A percentile compares a stretch with the other conserved stretches of the same genome.
These are phyloP conservation scores for Stentor coeruleus DNA, from an alignment of 73 alveolate species.

Conservation along the genomic window DNA sequence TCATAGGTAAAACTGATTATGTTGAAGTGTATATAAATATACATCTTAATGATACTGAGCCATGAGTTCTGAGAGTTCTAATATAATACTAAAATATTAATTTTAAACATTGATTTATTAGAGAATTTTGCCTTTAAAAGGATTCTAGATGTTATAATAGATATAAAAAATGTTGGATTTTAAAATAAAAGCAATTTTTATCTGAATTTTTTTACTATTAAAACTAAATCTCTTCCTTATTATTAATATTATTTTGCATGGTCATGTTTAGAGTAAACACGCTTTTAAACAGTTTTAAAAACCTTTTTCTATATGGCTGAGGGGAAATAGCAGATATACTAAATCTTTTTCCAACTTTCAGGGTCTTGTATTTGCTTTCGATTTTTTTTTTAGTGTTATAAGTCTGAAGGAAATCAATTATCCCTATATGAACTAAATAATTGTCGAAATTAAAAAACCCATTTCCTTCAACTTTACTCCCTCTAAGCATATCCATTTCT, in stretches of 20 bases:
- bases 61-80: too few relatives aligned
- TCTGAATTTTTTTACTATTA: too few relatives aligned
- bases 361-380: neutral
- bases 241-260: too few relatives aligned
- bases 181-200: too few relatives aligned
- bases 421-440: neutral
- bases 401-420: conserved; percentile 19
- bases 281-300: neutral
- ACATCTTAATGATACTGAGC: too few relatives aligned
- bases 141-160: too few relatives aligned
- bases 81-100: too few relatives aligned
- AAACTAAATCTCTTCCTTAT: too few relatives aligned
- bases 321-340: neutral
- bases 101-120: too few relatives aligned
- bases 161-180: too few relatives aligned
- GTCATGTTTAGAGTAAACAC: neutral
- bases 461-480: neutral
- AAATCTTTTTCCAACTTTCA: neutral
- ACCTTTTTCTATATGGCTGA: neutral
- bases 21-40: neutral
- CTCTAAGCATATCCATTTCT: neutral
- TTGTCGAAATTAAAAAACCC: neutral
- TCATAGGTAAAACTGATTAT: neutral
- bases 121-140: too few relatives aligned
- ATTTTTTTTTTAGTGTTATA: neutral